Evolutionary conservation across 805 yeast genomes (phyloP).

Genomic region (Yamadazyma ubonensis): DNA sequence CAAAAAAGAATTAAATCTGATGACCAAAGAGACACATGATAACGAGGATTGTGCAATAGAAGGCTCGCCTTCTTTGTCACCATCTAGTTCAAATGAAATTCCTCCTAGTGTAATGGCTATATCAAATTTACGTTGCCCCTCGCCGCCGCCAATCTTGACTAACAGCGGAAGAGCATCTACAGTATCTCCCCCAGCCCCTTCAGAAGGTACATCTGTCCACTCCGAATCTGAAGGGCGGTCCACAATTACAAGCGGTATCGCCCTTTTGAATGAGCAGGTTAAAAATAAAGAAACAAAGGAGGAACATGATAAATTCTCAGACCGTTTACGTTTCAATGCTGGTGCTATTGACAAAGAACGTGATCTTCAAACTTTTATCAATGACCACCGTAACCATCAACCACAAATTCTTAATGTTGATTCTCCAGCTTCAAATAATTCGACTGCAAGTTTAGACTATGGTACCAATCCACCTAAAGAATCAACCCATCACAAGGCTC

Average conservation of each 20-base stretch:
- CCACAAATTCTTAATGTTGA: slow-evolving; percentile 30
- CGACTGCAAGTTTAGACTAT: slow-evolving; percentile 26
- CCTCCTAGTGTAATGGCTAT: slow-evolving; percentile 56
- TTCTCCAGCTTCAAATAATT: slow-evolving; percentile 18
- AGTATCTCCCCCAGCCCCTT: slow-evolving; percentile 15
- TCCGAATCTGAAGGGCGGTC: slow-evolving; percentile 12
- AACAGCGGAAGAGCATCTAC: slow-evolving; percentile 19
- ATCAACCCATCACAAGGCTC: slow-evolving; percentile 47
- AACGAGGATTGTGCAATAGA: not conserved
- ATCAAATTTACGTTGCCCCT: slow-evolving; percentile 61
- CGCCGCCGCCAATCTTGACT: slow-evolving; percentile 67
- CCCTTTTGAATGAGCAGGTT: slow-evolving; percentile 31
- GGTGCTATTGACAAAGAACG: slow-evolving; percentile 26
- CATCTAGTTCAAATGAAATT: slow-evolving; percentile 16
- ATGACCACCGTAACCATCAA: slow-evolving; percentile 47
- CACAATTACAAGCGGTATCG: slow-evolving; percentile 47
- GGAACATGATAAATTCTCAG: slow-evolving; percentile 8
- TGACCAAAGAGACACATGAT: slow-evolving; percentile 2
- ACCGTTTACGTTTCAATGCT: slow-evolving; percentile 6
- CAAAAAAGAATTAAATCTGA: not conserved
- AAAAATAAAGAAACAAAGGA: slow-evolving; percentile 5
- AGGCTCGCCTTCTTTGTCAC: slow-evolving; percentile 4
- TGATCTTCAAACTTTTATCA: slow-evolving; percentile 60
- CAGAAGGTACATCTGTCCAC: slow-evolving; percentile 1
- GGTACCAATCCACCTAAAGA: slow-evolving; percentile 30